Evolutionary conservation across 2,329 filamentous ascomycete species (phyloP).

Genomic region (Thielaviopsis cerberus): DNA sequence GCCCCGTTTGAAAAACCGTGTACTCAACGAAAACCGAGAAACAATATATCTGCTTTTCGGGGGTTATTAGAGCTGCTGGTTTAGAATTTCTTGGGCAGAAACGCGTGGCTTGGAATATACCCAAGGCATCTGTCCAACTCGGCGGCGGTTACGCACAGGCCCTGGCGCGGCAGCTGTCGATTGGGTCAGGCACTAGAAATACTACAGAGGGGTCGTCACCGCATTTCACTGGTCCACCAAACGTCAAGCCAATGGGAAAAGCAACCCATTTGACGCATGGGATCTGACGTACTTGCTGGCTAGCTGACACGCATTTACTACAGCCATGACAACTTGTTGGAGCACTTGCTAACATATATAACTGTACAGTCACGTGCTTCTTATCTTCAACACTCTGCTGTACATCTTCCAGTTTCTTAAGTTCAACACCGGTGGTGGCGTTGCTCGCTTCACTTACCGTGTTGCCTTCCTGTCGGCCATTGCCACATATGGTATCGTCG

Average conservation of each 20-base stretch:
- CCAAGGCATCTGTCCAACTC: background rate
- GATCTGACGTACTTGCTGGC: background rate
- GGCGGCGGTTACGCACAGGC: background rate
- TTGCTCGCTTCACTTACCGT: slow-evolving; percentile 73
- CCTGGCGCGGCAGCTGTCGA: background rate
- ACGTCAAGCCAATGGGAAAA: background rate
- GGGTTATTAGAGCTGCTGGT: background rate
- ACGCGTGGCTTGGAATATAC: background rate
- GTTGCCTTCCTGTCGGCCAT: slow-evolving; percentile 77
- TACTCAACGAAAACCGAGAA: background rate
- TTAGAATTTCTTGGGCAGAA: background rate
- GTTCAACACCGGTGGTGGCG: slow-evolving; percentile 66
- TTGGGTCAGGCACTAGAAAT: background rate
- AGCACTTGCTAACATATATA: background rate
- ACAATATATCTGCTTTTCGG: background rate
- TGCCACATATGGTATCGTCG: slow-evolving; percentile 88
- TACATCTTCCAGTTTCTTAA: slow-evolving; percentile 74
- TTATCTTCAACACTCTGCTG: slow-evolving; percentile 65
- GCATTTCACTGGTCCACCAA: background rate
- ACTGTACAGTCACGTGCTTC: slow-evolving; percentile 55
- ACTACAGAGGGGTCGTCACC: background rate
- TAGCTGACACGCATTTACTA: background rate
- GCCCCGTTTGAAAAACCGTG: too few species aligned
- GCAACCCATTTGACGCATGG: background rate
- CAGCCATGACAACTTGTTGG: background rate